Conservation (phyloP, 2,329 filamentous ascomycete species). For the Phaeoacremonium minimum region DNA sequence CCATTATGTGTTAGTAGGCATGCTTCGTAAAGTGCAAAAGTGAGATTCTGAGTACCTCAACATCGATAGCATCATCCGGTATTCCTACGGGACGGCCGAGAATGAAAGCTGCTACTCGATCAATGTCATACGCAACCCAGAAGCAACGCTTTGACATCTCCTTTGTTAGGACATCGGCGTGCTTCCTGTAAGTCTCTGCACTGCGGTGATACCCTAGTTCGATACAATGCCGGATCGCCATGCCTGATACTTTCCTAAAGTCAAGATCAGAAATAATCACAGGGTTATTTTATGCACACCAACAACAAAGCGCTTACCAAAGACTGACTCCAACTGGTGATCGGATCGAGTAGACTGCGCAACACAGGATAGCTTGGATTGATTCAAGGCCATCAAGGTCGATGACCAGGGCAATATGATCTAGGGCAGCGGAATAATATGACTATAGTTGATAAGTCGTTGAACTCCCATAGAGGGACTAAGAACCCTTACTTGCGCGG, state of each 20-base stretch:
- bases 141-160: slow-evolving; percentile 20
- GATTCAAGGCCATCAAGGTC: slow-evolving; percentile 21
- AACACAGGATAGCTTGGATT: slow-evolving; percentile 25
- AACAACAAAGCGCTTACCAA: slow-evolving; percentile 4
- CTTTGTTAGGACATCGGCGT: slow-evolving; percentile 8
- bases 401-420: slow-evolving; percentile 11
- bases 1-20: not conserved
- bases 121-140: slow-evolving; percentile 20
- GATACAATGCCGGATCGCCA: slow-evolving; percentile 24
- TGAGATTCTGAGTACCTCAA: slow-evolving; percentile 14
- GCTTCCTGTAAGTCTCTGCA: slow-evolving; percentile 5
- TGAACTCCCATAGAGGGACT: too few relatives aligned
- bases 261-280: slow-evolving; percentile 4
- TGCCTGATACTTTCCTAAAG: slow-evolving; percentile 18
- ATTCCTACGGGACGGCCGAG: slow-evolving; percentile 21
- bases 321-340: slow-evolving; percentile 19
- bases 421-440: slow-evolving; percentile 1
- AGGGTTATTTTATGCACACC: not conserved
- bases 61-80: slow-evolving; percentile 19
- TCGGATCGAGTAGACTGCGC: slow-evolving; percentile 23
- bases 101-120: slow-evolving; percentile 15
- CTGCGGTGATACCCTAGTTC: slow-evolving; percentile 25
- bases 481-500: too few relatives aligned
- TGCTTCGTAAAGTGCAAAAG: not conserved
- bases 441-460: too few relatives aligned